Base-by-base conservation (phyloP, 148 eudicot genomes). In the Rhododendron ovatum region DNA sequence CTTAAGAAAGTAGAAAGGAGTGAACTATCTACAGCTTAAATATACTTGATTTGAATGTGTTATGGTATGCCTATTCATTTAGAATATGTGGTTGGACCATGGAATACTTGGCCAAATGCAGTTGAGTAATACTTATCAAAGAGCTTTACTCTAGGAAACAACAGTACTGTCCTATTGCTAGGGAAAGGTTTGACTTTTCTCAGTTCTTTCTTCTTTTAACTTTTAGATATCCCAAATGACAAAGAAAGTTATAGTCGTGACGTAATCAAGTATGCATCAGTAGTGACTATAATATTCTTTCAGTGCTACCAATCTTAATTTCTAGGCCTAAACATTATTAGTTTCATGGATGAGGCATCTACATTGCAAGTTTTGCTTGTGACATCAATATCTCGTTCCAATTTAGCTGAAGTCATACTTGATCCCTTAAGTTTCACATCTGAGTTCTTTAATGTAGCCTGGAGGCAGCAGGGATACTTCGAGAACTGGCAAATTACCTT, bases 401-500 rank as follows among this genome's bases (percentile, higher is more conserved):
- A 20, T 53, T 51, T 7, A 33, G 4, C 26, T 53, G 15, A 67
- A 71, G 22, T 47, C 8, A 28, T 53, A 17, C 30, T 37, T 51
- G 59, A 73, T 26, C 20, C 2, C 75, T 74, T 61, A 73, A 80
- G 53, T 74, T 57, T 47, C 28, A 88, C 5, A 86, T 35, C 43
- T 30, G 83, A 43, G 17, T 53, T 50, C 12, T 84, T n/a, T 87
- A 81, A 26, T 74, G 43, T 80, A 94, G 98, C 94, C 89, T 97
- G 92, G 99, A 97, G 89, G 91, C 99, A 83, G 96, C 99, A 59
- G 99, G 98, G 41, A 82, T 97, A 88, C 93, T 97, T 84, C 91
- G 99, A 74, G 98, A 95, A 89, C 41, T 95, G 88, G 99, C 99
- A 84, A 95, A 92, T 87, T 97, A 94, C 93, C 98, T 97, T 51